These are phyloP conservation scores for Diaporthe velutina DNA, from an alignment of 2,329 filamentous ascomycete species.

Conservation along the genomic window DNA sequence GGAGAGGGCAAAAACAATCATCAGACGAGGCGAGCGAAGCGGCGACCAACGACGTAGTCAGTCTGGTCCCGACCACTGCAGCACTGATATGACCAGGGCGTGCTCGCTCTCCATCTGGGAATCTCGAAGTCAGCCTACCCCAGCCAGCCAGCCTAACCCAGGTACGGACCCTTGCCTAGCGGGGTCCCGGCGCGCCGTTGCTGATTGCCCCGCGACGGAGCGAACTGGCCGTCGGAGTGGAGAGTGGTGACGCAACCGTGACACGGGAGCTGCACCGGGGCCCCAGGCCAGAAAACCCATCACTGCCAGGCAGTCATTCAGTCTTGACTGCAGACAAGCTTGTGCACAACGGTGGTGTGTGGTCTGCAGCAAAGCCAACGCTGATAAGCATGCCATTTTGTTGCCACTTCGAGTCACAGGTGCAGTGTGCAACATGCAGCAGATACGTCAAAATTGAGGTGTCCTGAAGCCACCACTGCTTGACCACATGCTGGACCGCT, in stretches of 20 bases:
- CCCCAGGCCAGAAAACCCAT: no score
- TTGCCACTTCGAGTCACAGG: neutral
- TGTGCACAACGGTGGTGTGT: no score
- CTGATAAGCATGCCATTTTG: neutral
- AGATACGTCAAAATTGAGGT: neutral
- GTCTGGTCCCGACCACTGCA: neutral
- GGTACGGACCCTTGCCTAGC: slow-evolving; percentile 8
- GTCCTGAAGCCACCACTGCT: neutral
- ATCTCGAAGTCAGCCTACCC: slow-evolving; percentile 4
- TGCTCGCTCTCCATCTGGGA: slow-evolving; percentile 7
- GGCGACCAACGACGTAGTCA: neutral
- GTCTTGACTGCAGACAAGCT: no score
- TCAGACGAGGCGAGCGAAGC: neutral
- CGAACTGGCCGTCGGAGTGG: neutral
- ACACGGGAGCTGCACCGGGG: no score
- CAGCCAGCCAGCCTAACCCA: neutral
- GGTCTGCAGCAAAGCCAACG: neutral
- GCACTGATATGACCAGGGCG: neutral
- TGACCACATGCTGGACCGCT: neutral
- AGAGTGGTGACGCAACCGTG: slow-evolving; percentile 31
- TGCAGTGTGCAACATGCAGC: neutral
- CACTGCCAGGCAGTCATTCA: no score
- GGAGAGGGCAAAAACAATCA: neutral
- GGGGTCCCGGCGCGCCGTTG: slow-evolving; percentile 6
- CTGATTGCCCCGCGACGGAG: slow-evolving; percentile 22